Evolutionary conservation across 352 stramenopile genomes (phyloP), one percentile per base, ranked within the genome.

Genomic region (Pythium insidiosum): DNA sequence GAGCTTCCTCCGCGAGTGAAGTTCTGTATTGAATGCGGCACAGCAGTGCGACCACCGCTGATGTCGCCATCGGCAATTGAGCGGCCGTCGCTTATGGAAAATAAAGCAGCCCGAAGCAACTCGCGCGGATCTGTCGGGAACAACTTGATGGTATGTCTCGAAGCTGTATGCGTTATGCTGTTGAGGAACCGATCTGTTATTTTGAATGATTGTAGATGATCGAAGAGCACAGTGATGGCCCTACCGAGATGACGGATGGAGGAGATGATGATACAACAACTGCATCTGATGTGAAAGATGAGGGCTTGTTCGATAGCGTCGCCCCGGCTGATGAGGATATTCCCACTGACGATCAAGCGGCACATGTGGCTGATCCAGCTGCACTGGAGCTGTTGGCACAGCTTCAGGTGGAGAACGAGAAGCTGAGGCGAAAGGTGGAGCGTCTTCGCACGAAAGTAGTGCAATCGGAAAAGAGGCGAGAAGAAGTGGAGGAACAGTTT

Each of bases 1-100:
- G 80, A 93, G 19, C 46, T 93, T 37, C 72, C 77, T 9, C 58
- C 63, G 15, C 60, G 69, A 22, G 80, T 93, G 21, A 93, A 93
- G 47, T 89, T 93, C 19, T 93, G 80, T 37, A 93, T 93, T 47
- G 77, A 93, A 44, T 93, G 80, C 41, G 80, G 80, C 13, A 88
- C 78, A 4, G 66, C 73, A 1, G 75, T 88, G 29, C 54, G 67
- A 2, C 61, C 67, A 30, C 70, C 77, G 39, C 11, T 84, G 11
- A 36, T 80, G 25, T 88, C 76, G 0, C 76, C 76, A 1, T 59
- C 19, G 1, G 37, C 45, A 10, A 7, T 20, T 10, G 18, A 21
- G 34, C 34, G 13, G 12, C 16, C 2, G 38, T 35, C 19, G 63
- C 64, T 24, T 36, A 38, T 50, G 6, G 30, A 38, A 26, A 67